Percentiles rank a stretch among this genome's conserved stretches.
Evolutionary conservation across 2,329 filamentous ascomycete species (phyloP).

Genomic region (Sporothrix pseudoabietina): DNA sequence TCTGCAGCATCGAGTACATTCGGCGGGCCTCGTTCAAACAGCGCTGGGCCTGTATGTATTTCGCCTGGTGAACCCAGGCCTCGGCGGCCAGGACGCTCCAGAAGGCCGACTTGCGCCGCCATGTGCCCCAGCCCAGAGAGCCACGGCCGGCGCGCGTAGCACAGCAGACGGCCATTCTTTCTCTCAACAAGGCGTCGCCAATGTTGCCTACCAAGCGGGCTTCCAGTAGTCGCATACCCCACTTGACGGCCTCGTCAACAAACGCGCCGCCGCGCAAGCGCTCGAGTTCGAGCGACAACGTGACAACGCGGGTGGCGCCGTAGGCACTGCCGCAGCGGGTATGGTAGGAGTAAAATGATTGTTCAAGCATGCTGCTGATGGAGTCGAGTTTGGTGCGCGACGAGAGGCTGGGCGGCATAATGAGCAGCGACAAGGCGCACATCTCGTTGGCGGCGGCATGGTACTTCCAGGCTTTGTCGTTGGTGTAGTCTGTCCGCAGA

Average conservation of each 20-base stretch:
- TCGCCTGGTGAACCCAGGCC: conserved; percentile 76
- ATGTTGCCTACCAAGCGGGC: conserved; percentile 70
- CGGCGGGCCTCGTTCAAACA: conserved; percentile 70
- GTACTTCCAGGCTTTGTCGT: conserved; percentile 96
- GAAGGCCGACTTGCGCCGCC: conserved; percentile 81
- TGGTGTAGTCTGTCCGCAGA: conserved; percentile 82
- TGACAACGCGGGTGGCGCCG: conserved; percentile 75
- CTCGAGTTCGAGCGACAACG: conserved; percentile 77
- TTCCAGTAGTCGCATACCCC: conserved; percentile 80
- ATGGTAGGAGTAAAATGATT: conserved; percentile 88
- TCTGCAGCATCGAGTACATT: conserved; percentile 55
- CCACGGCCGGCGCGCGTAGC: conserved; percentile 70
- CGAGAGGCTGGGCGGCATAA: conserved; percentile 71
- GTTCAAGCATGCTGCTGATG: conserved; percentile 84
- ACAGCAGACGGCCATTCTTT: conserved; percentile 85
- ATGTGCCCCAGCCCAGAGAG: conserved; percentile 66
- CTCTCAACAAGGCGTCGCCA: conserved; percentile 80
- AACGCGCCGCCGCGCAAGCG: conserved; percentile 77
- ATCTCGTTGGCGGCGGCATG: conserved; percentile 95
- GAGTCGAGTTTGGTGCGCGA: conserved; percentile 78
- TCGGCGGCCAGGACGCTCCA: conserved; percentile 86
- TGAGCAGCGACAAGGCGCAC: conserved; percentile 80
- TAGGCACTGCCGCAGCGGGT: conserved; percentile 80
- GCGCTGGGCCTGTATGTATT: conserved; percentile 74
- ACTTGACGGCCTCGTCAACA: conserved; percentile 83